A percentile compares a stretch with the other conserved stretches of the same genome.
phyloP scores from a whole-genome alignment of 495 filamentous ascomycete genomes.

The Neurospora sp. region DNA sequence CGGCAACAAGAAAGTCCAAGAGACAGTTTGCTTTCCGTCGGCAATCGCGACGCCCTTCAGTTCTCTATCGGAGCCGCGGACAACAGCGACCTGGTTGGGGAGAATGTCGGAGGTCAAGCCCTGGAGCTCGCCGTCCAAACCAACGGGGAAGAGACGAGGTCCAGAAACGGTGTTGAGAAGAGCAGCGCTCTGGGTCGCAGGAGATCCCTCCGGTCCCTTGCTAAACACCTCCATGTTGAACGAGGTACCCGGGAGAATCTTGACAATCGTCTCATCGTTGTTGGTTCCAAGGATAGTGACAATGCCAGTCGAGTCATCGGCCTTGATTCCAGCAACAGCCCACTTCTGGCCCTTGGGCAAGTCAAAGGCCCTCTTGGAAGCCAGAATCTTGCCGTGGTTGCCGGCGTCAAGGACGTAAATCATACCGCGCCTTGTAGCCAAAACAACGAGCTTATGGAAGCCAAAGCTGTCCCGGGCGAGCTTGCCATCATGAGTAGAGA shows the following conservation, averaged over 20 bases:
- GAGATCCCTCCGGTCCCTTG: conserved; percentile 19
- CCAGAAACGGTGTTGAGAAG: conserved; percentile 43
- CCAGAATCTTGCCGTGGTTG: conserved; percentile 63
- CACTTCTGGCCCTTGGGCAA: conserved; percentile 45
- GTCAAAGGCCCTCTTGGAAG: conserved; percentile 53
- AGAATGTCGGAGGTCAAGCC: conserved; percentile 25
- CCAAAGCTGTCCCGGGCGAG: conserved; percentile 71
- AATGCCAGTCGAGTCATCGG: conserved; percentile 40
- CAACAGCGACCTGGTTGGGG: conserved; percentile 48
- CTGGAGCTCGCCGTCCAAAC: conserved; percentile 33
- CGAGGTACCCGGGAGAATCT: neutral
- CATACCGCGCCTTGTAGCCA: conserved; percentile 72
- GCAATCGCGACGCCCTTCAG: conserved; percentile 48
- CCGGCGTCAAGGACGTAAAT: conserved; percentile 71
- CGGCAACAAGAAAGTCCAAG: conserved; percentile 69
- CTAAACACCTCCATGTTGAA: conserved; percentile 21
- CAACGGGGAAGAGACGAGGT: conserved; percentile 38
- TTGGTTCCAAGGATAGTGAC: conserved; percentile 49
- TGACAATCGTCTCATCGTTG: conserved; percentile 41
- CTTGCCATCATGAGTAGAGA: conserved; percentile 34
- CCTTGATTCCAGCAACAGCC: conserved; percentile 58
- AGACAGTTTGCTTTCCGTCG: conserved; percentile 34
- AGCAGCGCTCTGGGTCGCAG: conserved; percentile 33
- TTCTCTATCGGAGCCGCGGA: conserved; percentile 47
- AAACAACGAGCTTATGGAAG: conserved; percentile 69